phyloP scores from a whole-genome alignment of 1,139 yeast species.

The Debaryomyces nepalensis region DNA sequence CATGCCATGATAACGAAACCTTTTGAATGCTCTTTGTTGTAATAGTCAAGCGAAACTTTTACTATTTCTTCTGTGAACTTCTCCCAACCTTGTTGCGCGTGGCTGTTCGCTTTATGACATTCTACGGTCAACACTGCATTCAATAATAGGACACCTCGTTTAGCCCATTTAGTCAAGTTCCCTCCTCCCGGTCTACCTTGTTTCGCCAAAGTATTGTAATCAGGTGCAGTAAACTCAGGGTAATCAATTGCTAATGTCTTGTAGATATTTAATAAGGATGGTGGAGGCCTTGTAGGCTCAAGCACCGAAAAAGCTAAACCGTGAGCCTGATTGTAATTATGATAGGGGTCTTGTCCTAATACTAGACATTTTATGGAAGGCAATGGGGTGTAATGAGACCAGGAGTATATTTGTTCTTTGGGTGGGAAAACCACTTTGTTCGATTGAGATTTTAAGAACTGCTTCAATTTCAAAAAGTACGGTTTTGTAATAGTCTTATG shows the following conservation, averaged over 20 bases:
- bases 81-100: conserved; percentile 93
- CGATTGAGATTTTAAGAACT: conserved; percentile 49
- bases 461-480: conserved; percentile 76
- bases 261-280: conserved; percentile 86
- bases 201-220: conserved; percentile 34
- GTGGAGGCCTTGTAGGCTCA: conserved; percentile 86
- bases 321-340: conserved; percentile 90
- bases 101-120: conserved; percentile 94
- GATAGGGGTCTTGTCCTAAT: conserved; percentile 97
- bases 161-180: conserved; percentile 82
- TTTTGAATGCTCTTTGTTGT: conserved; percentile 25
- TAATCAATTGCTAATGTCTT: conserved; percentile 76
- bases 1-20: conserved; percentile 87
- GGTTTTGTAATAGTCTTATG: conserved; percentile 80
- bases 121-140: conserved; percentile 91
- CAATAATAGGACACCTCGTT: conserved; percentile 83
- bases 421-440: conserved; percentile 76
- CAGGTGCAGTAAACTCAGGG: conserved; percentile 68
- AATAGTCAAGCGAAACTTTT: conserved; percentile 46
- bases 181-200: conserved; percentile 55
- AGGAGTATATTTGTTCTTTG: conserved; percentile 75
- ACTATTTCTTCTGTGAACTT: conserved; percentile 78
- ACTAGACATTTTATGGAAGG: conserved; percentile 74
- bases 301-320: conserved; percentile 93
- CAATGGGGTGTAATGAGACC: conserved; percentile 89